Evolutionary conservation across 257 asterid genomes (phyloP), one percentile per base, ranked within the genome.

Genomic region (Solanum raphanifolium): DNA sequence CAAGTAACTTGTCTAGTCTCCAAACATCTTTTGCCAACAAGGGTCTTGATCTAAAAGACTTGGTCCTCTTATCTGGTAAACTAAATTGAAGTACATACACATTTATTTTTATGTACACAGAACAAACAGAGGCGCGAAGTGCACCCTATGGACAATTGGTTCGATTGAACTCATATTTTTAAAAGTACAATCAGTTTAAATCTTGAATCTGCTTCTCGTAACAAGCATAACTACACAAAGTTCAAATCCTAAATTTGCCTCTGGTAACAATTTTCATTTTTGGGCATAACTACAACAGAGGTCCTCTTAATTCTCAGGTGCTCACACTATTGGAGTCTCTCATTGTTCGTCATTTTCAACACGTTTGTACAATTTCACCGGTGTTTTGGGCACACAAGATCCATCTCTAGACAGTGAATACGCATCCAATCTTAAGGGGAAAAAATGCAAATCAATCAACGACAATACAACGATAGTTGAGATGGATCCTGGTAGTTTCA

Each of bases 301-400:
- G 20, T 71, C 0, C 2, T 73, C 7, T 34, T 34, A 52, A 52
- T 52, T 75, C 5, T 36, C 32, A 92, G 96, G 96, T 9, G 95
- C 94, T 55, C 95, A 94, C 87, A 92, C 95, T 12, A 92, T 94
- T 62, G 94, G 96, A 48, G 93, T 92, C 7, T 82, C 94, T 16
- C 96, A 92, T 71, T 94, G 96, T 36, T 91, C 91, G 3, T 89
- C 93, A 38, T 92, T 94, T 89, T 89, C 93, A 35, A 90, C 89
- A 88, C 90, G 95, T 86, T 90, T 93, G 2, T 89, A 27, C 91
- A 92, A 94, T 89, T 94, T 76, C 58, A 39, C 60, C 2, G 60
- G 83, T 3, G 83, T 76, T 39, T 76, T 76, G 0, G 83, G 83
- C 13, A 13, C 83, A 3, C 23, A 76, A 76, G 84, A 76, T 39